phyloP scores from a whole-genome alignment of 2,329 filamentous ascomycete genomes.

The Xylaria sp. region DNA sequence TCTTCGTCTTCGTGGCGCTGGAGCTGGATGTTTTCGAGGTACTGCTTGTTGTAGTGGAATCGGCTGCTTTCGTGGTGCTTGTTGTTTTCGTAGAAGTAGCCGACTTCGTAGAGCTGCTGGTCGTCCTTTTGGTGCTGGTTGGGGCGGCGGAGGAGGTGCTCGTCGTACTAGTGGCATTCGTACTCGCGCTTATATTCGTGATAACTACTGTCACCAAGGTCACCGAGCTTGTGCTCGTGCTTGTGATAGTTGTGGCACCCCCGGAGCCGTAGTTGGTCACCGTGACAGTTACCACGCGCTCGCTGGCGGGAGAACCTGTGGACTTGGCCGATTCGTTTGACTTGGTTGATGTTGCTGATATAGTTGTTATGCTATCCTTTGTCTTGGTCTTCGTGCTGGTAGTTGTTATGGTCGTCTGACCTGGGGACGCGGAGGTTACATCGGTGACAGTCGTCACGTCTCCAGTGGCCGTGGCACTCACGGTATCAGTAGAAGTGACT shows the following conservation, averaged over 20 bases:
- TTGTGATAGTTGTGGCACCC: slow-evolving; percentile 19
- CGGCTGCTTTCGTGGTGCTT: background rate
- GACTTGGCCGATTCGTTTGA: background rate
- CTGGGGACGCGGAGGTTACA: background rate
- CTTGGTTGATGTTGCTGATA: background rate
- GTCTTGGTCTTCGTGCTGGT: slow-evolving; percentile 4
- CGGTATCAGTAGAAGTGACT: background rate
- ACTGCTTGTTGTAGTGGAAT: background rate
- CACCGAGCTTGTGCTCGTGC: slow-evolving; percentile 21
- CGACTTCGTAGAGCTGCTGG: background rate
- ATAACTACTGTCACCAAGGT: slow-evolving; percentile 2
- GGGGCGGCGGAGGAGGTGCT: too few relatives aligned
- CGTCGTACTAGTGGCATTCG: background rate
- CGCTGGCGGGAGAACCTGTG: background rate
- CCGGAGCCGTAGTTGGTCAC: slow-evolving; percentile 10
- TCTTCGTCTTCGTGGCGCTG: background rate
- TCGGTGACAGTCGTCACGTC: background rate
- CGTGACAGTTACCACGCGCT: slow-evolving; percentile 22
- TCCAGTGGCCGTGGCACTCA: background rate
- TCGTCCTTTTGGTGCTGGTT: background rate
- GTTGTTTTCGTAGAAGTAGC: slow-evolving; percentile 6
- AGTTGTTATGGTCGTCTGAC: slow-evolving; percentile 7
- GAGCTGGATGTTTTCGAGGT: background rate
- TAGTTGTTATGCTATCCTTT: background rate
- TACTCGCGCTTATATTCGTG: background rate